Conservation (phyloP, 2,329 filamentous ascomycete species). For the Nigrograna mackinnonii region DNA sequence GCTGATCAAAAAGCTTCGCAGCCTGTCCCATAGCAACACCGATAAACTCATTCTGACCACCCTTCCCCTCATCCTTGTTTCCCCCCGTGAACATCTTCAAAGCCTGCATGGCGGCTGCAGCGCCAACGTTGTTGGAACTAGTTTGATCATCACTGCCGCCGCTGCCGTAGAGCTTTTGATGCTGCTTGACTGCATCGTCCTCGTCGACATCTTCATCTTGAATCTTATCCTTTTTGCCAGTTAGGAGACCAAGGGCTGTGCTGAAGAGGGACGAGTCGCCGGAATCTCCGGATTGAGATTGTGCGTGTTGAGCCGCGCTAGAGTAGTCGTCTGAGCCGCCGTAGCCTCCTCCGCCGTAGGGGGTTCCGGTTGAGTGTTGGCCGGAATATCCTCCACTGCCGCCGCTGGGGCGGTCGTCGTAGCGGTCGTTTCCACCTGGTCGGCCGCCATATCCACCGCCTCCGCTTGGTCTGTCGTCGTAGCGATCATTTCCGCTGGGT, state of each 20-base stretch:
- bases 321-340: constrained; percentile 55
- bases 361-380: constrained; percentile 44
- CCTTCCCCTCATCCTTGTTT: constrained; percentile 38
- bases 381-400: constrained; percentile 24
- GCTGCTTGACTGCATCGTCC: constrained; percentile 69
- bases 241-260: constrained; percentile 58
- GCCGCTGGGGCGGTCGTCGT: constrained; percentile 20
- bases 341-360: constrained; percentile 43
- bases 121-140: constrained; percentile 56
- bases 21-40: constrained; percentile 88
- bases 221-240: constrained; percentile 55
- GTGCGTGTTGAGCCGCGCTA: constrained; percentile 59
- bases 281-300: constrained; percentile 54
- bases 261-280: constrained; percentile 60
- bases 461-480: constrained; percentile 25
- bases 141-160: constrained; percentile 50
- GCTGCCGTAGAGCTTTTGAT: constrained; percentile 73
- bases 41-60: constrained; percentile 77
- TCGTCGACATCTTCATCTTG: constrained; percentile 62
- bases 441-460: constrained; percentile 14
- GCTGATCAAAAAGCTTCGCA: constrained; percentile 72
- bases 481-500: constrained; percentile 12
- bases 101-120: constrained; percentile 79
- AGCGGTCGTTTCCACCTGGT: constrained; percentile 17
- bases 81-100: constrained; percentile 76